Base-by-base conservation (phyloP, 2,329 filamentous ascomycete genomes). In the Epichloe scottii region DNA sequence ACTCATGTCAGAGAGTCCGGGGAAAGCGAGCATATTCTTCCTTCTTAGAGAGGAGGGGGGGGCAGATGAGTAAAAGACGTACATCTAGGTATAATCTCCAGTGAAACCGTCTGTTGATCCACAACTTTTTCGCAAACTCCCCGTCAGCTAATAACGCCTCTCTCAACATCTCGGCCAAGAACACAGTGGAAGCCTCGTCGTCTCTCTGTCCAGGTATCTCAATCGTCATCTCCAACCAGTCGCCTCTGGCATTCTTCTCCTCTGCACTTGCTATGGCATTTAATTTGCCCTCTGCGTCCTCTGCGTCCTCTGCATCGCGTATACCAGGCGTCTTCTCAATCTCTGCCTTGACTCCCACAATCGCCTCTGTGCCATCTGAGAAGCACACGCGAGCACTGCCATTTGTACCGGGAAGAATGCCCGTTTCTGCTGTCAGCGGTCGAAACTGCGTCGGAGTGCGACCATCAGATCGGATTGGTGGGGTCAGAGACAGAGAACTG, bases 11-110 rank as follows among this genome's bases (percentile, higher is more conserved):
- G 37, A 43, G 42, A 46, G 15, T n/a, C 33, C 34, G 17, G 34
- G 3, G 15, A 23, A 26, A 49, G 33, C 8, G 12, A 48, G 10
- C 21, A 42, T n/a, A 48, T 10, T 30, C 26, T 30, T 10, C 3
- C 26, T 10, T 30, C 8, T 30, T 11, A 5, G 6, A 19, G 30
- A 47, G 12, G 34, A 44, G 15, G 6, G 6, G 30, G 35, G 8
- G 51, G 51, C 7, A 37, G 17, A 17, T 51, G 51, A 30, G 52
- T 40, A 12, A 26, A 34, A 30, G 10, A 75, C 87, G 63, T 67
- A 96, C 90, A 69, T 98, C 93, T 56, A 98, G 78, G 69, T 91
- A 97, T 52, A 98, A 68, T 70, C 90, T 88, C 93, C 93, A 98
- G 74, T 97, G 91, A 75, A 91, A 98, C 43, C 90, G 79, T 53